Percentiles rank a stretch among this genome's conserved stretches.
Evolutionary conservation across 345 rosid species (phyloP).

Genomic region (Linum tenue): DNA sequence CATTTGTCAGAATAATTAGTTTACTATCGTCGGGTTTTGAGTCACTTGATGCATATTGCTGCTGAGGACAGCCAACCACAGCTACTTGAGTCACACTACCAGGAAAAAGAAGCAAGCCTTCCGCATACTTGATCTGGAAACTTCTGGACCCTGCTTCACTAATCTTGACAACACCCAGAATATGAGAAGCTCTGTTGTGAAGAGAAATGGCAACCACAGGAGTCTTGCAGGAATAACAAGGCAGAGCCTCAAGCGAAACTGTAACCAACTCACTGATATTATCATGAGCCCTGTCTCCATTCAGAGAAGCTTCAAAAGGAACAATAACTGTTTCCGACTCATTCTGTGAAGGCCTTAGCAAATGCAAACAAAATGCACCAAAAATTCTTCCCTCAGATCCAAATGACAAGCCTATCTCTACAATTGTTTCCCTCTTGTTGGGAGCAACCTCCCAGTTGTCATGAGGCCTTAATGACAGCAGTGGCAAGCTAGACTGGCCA

Average conservation of each 20-base stretch:
- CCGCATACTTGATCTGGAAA: constrained; percentile 43
- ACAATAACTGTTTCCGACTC: constrained; percentile 35
- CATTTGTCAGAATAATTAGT: constrained; percentile 44
- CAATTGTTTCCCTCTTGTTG: constrained; percentile 24
- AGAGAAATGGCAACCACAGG: constrained; percentile 37
- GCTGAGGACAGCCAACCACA: constrained; percentile 28
- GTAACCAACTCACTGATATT: constrained; percentile 24
- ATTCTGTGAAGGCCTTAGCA: constrained; percentile 39
- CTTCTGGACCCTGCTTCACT: constrained; percentile 28
- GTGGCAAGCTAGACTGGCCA: constrained; percentile 28
- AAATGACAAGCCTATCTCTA: constrained; percentile 44
- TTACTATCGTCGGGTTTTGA: constrained; percentile 32
- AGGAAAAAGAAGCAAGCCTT: constrained; percentile 59
- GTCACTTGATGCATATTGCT: constrained; percentile 20
- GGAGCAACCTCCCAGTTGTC: constrained; percentile 50
- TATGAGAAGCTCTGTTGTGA: constrained; percentile 33
- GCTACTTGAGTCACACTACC: constrained; percentile 45
- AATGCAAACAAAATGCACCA: constrained; percentile 47
- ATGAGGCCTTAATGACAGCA: constrained; percentile 41
- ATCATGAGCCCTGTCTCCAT: constrained; percentile 17
- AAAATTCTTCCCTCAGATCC: constrained; percentile 35
- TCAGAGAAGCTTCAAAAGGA: constrained; percentile 48
- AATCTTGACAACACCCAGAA: constrained; percentile 33
- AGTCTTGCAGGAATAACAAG: constrained; percentile 26
- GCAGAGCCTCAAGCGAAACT: constrained; percentile 34